Percentiles rank a stretch among this genome's conserved stretches.
These are phyloP conservation scores for Gnomoniopsis sp. DNA, from an alignment of 2,329 filamentous ascomycete species.

Conservation along the genomic window DNA sequence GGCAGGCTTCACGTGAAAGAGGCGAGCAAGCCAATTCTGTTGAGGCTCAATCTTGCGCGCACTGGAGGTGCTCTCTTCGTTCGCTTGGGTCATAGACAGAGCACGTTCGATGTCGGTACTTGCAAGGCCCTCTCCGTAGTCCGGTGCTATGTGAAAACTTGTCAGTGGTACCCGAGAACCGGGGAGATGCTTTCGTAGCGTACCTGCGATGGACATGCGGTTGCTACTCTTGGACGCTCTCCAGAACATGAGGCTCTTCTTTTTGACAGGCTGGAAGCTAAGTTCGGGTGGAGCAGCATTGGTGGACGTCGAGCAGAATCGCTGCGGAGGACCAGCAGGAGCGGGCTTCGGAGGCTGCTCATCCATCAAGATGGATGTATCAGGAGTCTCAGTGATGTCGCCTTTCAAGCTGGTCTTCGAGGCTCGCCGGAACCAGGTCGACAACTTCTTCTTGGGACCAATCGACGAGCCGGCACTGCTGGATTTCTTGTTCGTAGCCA, in stretches of 20 bases:
- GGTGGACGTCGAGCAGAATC: constrained; percentile 20
- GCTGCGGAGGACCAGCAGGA: neutral
- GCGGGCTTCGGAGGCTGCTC: neutral
- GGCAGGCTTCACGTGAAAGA: constrained; percentile 86
- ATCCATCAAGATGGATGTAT: constrained; percentile 1
- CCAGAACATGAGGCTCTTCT: constrained; percentile 57
- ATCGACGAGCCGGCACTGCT: constrained; percentile 20
- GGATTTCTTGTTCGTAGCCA: constrained; percentile 13
- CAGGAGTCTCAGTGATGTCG: constrained; percentile 18
- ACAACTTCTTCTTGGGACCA: constrained; percentile 38
- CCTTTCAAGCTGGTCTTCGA: constrained; percentile 34
- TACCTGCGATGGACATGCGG: constrained; percentile 44
- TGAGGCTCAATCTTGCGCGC: constrained; percentile 59
- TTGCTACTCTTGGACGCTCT: constrained; percentile 41
- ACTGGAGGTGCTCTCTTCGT: constrained; percentile 32
- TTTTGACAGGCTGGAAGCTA: constrained; percentile 28
- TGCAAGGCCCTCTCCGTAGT: constrained; percentile 25
- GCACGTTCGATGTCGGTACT: constrained; percentile 5
- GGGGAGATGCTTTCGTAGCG: constrained; percentile 18
- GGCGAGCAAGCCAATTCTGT: constrained; percentile 83
- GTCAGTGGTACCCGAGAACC: constrained; percentile 16
- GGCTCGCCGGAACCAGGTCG: constrained; percentile 49
- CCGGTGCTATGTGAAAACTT: constrained; percentile 24
- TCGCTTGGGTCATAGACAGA: constrained; percentile 27
- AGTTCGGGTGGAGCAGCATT: constrained; percentile 18